These are phyloP conservation scores for Syzygium syzygioides DNA, from an alignment of 441 rosid species.

Conservation along the genomic window DNA sequence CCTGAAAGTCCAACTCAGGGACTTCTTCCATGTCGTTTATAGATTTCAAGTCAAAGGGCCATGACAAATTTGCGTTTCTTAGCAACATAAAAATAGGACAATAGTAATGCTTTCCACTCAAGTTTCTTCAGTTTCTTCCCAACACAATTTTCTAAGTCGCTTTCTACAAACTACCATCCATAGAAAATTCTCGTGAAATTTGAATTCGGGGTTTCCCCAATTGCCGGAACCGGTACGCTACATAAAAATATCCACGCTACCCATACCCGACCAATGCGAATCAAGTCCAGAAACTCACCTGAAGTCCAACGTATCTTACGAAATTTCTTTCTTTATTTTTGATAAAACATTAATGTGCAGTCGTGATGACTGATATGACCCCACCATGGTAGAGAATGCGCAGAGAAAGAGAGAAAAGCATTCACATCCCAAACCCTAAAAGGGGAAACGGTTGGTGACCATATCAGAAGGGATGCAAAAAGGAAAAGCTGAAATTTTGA, in stretches of 20 bases:
- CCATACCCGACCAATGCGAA: background rate
- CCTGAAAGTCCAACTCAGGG: background rate
- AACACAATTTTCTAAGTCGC: background rate
- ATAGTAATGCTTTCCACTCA: background rate
- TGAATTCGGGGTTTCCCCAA: background rate
- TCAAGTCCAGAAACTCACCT: background rate
- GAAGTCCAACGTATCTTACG: background rate
- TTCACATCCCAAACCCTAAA: conserved; percentile 1
- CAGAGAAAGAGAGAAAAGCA: conserved; percentile 19
- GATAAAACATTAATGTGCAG: background rate
- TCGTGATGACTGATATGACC: conserved; percentile 10
- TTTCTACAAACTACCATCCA: background rate
- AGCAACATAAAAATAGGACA: background rate
- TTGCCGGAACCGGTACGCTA: background rate
- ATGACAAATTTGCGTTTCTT: background rate
- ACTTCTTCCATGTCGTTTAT: background rate
- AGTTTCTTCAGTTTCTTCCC: background rate
- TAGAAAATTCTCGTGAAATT: background rate
- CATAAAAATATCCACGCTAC: background rate
- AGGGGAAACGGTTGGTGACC: conserved; percentile 36
- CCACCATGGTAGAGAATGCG: conserved; percentile 29
- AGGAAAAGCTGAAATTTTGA: conserved; percentile 50
- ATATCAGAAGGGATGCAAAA: conserved; percentile 13
- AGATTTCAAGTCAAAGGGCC: background rate
- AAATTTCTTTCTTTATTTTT: background rate